phyloP scores from a whole-genome alignment of 352 stramenopile species.

The Globisporangium carolinianum region DNA sequence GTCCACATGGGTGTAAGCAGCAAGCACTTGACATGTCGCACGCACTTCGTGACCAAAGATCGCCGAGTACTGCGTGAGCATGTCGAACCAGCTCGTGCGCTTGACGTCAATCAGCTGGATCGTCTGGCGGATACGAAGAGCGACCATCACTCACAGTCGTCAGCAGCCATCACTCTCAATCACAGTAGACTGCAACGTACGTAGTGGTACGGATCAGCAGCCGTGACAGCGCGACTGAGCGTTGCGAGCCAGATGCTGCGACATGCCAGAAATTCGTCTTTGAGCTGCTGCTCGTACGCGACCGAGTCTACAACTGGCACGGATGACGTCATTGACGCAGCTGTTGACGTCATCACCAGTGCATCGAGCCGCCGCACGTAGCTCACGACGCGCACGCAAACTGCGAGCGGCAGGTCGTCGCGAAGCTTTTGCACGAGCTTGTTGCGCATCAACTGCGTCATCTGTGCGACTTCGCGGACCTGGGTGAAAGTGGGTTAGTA shows the following conservation, averaged over 20 bases:
- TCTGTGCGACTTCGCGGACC: conserved; percentile 59
- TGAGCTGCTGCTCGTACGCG: conserved; percentile 75
- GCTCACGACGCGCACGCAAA: conserved; percentile 77
- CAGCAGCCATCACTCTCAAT: too few relatives aligned
- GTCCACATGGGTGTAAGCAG: too few relatives aligned
- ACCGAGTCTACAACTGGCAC: conserved; percentile 20
- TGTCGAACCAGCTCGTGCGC: conserved; percentile 86
- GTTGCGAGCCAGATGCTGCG: conserved; percentile 71
- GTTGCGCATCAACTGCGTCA: conserved; percentile 51
- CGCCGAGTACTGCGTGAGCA: conserved; percentile 88
- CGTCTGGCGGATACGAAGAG: conserved; percentile 24
- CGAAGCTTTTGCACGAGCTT: conserved; percentile 80
- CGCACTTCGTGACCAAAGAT: conserved; percentile 83
- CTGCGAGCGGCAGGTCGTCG: conserved; percentile 69
- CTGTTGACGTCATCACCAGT: conserved; percentile 12
- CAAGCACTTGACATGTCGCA: too few relatives aligned
- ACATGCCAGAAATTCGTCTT: conserved; percentile 80
- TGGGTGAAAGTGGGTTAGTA: conserved; percentile 3
- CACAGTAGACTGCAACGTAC: conserved; percentile 20
- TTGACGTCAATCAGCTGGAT: conserved; percentile 86
- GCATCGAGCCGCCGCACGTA: conserved; percentile 71
- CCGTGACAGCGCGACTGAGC: conserved; percentile 44
- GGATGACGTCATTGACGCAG: conserved; percentile 1
- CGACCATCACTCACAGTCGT: too few relatives aligned
- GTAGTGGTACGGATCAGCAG: conserved; percentile 76